These are phyloP conservation scores for Pythium coloratum DNA, from an alignment of 352 stramenopile genomes.

Conservation along the genomic window DNA sequence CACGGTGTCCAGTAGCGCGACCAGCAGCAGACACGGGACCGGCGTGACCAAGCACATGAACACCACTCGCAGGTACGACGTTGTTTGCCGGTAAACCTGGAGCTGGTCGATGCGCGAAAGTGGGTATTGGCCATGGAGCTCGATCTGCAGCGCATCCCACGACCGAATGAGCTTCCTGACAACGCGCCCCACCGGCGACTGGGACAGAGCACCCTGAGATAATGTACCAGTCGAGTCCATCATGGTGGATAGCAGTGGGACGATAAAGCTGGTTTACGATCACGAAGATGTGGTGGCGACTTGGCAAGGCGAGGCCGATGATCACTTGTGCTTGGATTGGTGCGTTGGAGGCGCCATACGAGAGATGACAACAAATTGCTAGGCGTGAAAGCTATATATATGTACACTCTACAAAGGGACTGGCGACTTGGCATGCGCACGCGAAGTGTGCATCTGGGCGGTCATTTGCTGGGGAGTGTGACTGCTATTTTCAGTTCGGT, in stretches of 20 bases:
- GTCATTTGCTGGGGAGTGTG: too few relatives aligned
- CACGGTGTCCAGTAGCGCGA: slow-evolving; percentile 33
- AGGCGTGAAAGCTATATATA: too few relatives aligned
- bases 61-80: not conserved
- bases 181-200: not conserved
- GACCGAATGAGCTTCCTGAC: not conserved
- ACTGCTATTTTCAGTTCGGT: too few relatives aligned
- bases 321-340: too few relatives aligned
- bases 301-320: not conserved
- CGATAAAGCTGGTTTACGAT: too few relatives aligned
- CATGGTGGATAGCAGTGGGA: not conserved
- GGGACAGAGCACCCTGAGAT: not conserved
- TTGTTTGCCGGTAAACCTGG: slow-evolving; percentile 10
- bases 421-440: too few relatives aligned
- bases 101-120: slow-evolving; percentile 23
- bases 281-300: not conserved
- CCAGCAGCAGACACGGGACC: slow-evolving; percentile 32
- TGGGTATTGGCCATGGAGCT: slow-evolving; percentile 44
- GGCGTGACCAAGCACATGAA: slow-evolving; percentile 31
- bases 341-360: too few relatives aligned
- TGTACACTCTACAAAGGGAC: too few relatives aligned
- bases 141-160: slow-evolving; percentile 32
- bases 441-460: too few relatives aligned
- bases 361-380: too few relatives aligned
- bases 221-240: not conserved